A percentile compares a stretch with the other conserved stretches of the same genome.
phyloP scores from a whole-genome alignment of 345 rosid genomes.

The Gossypium herbaceum region DNA sequence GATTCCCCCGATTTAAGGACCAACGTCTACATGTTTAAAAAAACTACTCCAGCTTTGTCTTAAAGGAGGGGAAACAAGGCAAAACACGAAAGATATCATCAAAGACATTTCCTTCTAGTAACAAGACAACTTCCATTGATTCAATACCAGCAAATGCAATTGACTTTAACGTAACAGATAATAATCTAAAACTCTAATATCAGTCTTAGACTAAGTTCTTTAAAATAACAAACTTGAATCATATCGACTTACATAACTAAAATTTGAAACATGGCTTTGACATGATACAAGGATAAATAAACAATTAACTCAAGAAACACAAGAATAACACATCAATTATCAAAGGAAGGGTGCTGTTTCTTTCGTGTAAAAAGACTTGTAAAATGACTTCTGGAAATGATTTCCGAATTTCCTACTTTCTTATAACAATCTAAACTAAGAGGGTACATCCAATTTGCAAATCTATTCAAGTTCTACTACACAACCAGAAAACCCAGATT shows the following conservation, averaged over 20 bases:
- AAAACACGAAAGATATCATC: not conserved
- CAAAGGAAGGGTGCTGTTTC: not conserved
- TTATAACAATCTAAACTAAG: not conserved
- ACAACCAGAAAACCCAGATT: not conserved
- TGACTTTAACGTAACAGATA: not conserved
- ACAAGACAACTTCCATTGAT: not conserved
- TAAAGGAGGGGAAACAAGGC: not conserved
- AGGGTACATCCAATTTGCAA: not conserved
- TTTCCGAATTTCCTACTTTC: not conserved
- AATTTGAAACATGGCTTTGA: not conserved
- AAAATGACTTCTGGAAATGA: not conserved
- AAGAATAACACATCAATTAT: constrained; percentile 5
- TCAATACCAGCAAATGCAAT: not conserved
- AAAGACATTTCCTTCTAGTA: not conserved
- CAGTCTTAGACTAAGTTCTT: not conserved
- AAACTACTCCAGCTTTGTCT: not conserved
- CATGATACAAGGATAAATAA: not conserved
- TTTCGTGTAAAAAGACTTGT: not conserved
- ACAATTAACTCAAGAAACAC: not conserved
- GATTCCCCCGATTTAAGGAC: not conserved
- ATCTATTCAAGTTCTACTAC: constrained; percentile 1
- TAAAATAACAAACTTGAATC: not conserved
- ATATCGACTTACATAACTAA: not conserved
- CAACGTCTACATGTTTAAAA: not conserved
- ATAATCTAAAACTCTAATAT: not conserved